These are phyloP conservation scores for Naganishia sp. DNA, from an alignment of 1,284 basidiomycete genomes.

Conservation along the genomic window DNA sequence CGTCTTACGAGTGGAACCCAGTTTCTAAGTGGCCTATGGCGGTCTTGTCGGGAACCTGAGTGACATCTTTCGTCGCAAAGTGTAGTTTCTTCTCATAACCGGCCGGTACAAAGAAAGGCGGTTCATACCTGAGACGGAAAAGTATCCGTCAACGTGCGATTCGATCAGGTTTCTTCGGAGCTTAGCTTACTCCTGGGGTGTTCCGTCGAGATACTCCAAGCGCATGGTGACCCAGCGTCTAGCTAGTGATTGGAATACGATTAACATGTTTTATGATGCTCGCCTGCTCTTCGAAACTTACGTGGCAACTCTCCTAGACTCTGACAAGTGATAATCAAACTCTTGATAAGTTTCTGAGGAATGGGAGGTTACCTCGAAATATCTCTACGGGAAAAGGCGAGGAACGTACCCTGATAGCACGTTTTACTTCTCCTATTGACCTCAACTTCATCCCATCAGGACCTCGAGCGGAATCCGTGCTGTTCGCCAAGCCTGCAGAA, in stretches of 20 bases:
- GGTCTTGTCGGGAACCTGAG: conserved; percentile 18
- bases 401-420: conserved; percentile 24
- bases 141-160: neutral
- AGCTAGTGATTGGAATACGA: conserved; percentile 1
- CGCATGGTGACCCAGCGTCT: conserved; percentile 32
- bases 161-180: too few species aligned
- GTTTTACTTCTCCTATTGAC: conserved; percentile 32
- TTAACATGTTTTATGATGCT: neutral
- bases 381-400: neutral
- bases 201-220: conserved; percentile 27
- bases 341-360: conserved; percentile 27
- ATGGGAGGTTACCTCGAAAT: neutral
- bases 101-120: conserved; percentile 31
- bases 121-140: conserved; percentile 28
- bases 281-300: neutral
- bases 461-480: conserved; percentile 3
- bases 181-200: conserved; percentile 29
- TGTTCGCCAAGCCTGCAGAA: conserved; percentile 1
- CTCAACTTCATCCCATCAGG: conserved; percentile 10
- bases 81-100: conserved; percentile 14
- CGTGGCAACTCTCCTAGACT: conserved; percentile 32
- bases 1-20: conserved; percentile 33
- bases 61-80: conserved; percentile 24
- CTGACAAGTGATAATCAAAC: conserved; percentile 32
- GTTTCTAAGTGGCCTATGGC: conserved; percentile 27